A percentile compares a stretch with the other conserved stretches of the same genome.
Conservation (phyloP, 1,139 yeast species). For the Geotrichum carabidarum region DNA sequence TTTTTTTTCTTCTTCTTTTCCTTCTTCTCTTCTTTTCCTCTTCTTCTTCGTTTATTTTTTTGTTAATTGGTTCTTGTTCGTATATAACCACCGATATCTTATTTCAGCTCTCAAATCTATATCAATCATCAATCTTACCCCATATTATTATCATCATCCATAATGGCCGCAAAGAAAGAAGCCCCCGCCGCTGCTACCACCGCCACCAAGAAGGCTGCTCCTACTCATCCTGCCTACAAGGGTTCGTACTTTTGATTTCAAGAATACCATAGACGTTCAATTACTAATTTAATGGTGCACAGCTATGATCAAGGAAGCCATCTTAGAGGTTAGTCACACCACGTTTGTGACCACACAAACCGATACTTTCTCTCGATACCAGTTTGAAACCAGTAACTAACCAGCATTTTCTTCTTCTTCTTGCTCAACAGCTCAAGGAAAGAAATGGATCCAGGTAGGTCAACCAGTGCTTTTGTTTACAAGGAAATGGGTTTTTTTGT, state of each 20-base stretch:
- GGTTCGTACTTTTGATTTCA: constrained; percentile 30
- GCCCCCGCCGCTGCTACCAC: constrained; percentile 31
- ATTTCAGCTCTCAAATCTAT: constrained; percentile 1
- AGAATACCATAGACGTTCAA: neutral
- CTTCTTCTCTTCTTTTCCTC: constrained; percentile 2
- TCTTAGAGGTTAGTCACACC: constrained; percentile 40
- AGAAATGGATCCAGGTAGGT: constrained; percentile 69
- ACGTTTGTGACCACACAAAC: neutral
- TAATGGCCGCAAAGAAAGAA: constrained; percentile 24
- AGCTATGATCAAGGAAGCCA: constrained; percentile 77
- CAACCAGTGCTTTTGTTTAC: constrained; percentile 28
- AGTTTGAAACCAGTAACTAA: neutral
- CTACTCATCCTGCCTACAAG: constrained; percentile 43
- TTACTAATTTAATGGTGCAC: constrained; percentile 12
- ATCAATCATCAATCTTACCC: neutral
- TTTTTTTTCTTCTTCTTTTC: constrained; percentile 12
- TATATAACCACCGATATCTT: neutral
- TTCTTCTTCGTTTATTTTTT: constrained; percentile 4
- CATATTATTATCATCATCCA: neutral
- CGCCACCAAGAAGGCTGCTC: constrained; percentile 28
- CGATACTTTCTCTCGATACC: neutral
- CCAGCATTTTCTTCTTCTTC: constrained; percentile 1
- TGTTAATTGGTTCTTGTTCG: too few relatives aligned
- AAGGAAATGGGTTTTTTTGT: neutral
- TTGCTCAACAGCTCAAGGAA: constrained; percentile 55